Percentiles rank a stretch among this genome's conserved stretches.
Evolutionary conservation across 306 rosid genomes (phyloP).

Genomic region (Vigna unguiculata): DNA sequence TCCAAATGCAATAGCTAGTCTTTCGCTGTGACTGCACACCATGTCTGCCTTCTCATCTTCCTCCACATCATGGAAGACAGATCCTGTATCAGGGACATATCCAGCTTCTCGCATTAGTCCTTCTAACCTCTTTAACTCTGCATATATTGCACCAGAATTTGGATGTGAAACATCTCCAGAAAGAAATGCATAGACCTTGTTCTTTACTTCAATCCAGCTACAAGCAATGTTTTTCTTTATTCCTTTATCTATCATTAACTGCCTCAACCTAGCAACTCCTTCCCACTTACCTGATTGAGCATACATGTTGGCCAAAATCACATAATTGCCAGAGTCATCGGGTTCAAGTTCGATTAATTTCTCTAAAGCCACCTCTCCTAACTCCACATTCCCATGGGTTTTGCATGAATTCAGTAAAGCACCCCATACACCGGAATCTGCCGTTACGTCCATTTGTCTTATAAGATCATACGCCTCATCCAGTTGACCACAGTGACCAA

Average conservation of each 20-base stretch:
- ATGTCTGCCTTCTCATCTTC: slow-evolving; percentile 75
- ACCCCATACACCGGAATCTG: slow-evolving; percentile 71
- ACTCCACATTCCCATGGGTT: slow-evolving; percentile 64
- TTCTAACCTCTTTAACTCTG: slow-evolving; percentile 68
- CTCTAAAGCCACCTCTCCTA: slow-evolving; percentile 69
- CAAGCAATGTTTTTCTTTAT: slow-evolving; percentile 76
- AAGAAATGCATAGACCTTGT: slow-evolving; percentile 70
- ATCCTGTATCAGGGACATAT: slow-evolving; percentile 66
- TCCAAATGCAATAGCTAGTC: slow-evolving; percentile 85
- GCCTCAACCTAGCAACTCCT: slow-evolving; percentile 70
- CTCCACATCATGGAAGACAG: slow-evolving; percentile 85
- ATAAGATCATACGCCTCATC: slow-evolving; percentile 66
- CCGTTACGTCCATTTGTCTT: slow-evolving; percentile 56
- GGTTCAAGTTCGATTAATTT: slow-evolving; percentile 74
- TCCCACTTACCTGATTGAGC: slow-evolving; percentile 87
- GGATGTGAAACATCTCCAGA: slow-evolving; percentile 73
- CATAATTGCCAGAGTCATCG: slow-evolving; percentile 72
- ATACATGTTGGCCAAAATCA: slow-evolving; percentile 79
- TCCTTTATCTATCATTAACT: slow-evolving; percentile 65
- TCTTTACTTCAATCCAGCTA: slow-evolving; percentile 83
- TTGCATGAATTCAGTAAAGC: slow-evolving; percentile 72
- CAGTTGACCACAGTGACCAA: slow-evolving; percentile 70
- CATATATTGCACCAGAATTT: slow-evolving; percentile 63
- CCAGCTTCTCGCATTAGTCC: slow-evolving; percentile 78
- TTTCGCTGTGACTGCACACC: slow-evolving; percentile 81